A percentile compares a stretch with the other conserved stretches of the same genome.
Evolutionary conservation across 106 monocot species (phyloP).

Genomic region (Platanthera guangdongensis): DNA sequence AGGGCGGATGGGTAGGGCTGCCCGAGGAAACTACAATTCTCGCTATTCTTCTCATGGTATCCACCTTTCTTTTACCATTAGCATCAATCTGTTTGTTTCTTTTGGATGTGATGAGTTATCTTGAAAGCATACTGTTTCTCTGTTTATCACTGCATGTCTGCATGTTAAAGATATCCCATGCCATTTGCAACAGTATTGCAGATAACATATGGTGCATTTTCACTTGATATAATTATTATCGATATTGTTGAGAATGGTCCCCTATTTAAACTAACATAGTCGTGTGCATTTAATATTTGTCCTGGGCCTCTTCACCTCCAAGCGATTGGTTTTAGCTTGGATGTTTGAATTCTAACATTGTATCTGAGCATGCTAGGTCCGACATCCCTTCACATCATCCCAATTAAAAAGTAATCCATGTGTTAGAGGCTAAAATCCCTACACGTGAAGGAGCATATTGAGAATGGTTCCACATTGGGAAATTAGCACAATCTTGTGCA

Average conservation of each 20-base stretch:
- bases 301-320: too few species aligned
- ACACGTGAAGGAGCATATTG: too few species aligned
- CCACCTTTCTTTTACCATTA: background rate
- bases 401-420: too few species aligned
- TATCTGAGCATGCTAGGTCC: too few species aligned
- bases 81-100: background rate
- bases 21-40: conserved; percentile 48
- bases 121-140: background rate
- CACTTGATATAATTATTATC: background rate
- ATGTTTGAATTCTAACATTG: too few species aligned
- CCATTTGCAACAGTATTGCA: background rate
- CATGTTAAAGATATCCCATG: background rate
- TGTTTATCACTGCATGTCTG: background rate
- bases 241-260: background rate
- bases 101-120: background rate
- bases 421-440: too few species aligned
- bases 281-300: too few species aligned
- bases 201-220: background rate
- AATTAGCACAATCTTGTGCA: too few species aligned
- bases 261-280: too few species aligned
- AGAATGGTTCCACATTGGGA: too few species aligned
- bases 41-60: conserved; percentile 38
- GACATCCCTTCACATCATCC: too few species aligned
- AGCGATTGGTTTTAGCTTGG: too few species aligned
- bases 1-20: conserved; percentile 45